Percentiles rank a stretch among this genome's conserved stretches.
phyloP scores from a whole-genome alignment of 1,284 basidiomycete species.

The Leccinum huronense region DNA sequence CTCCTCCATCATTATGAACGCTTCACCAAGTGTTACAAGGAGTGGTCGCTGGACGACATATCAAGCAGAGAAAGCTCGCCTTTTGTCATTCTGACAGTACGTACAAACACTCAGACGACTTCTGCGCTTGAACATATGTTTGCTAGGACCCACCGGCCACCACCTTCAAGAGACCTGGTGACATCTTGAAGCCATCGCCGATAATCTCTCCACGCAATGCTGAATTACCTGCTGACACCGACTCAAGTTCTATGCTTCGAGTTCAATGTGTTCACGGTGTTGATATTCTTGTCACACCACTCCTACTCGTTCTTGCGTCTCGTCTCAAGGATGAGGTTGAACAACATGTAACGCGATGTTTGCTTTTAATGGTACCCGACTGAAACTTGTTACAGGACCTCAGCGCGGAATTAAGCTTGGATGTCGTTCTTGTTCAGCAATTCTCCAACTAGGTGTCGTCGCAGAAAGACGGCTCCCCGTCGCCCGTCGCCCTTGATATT shows the following conservation, averaged over 20 bases:
- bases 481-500: slow-evolving; percentile 24
- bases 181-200: slow-evolving; percentile 4
- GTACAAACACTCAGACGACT: slow-evolving; percentile 10
- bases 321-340: slow-evolving; percentile 45
- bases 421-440: slow-evolving; percentile 44
- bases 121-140: not conserved
- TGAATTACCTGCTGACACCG: slow-evolving; percentile 1
- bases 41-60: slow-evolving; percentile 27
- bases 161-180: slow-evolving; percentile 15
- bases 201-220: slow-evolving; percentile 7
- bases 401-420: slow-evolving; percentile 48
- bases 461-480: slow-evolving; percentile 5
- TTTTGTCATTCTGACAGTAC: slow-evolving; percentile 36
- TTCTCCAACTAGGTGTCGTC: slow-evolving; percentile 33
- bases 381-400: slow-evolving; percentile 34
- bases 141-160: slow-evolving; percentile 16
- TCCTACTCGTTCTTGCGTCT: slow-evolving; percentile 40
- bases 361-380: not conserved
- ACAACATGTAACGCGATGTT: slow-evolving; percentile 37
- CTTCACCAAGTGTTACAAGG: slow-evolving; percentile 36
- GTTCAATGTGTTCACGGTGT: slow-evolving; percentile 36
- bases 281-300: slow-evolving; percentile 45
- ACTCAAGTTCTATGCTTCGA: slow-evolving; percentile 21
- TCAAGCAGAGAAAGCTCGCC: slow-evolving; percentile 40
- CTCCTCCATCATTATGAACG: slow-evolving; percentile 29